Conservation (phyloP, 768 basidiomycete species). For the Suillus brevipes region DNA sequence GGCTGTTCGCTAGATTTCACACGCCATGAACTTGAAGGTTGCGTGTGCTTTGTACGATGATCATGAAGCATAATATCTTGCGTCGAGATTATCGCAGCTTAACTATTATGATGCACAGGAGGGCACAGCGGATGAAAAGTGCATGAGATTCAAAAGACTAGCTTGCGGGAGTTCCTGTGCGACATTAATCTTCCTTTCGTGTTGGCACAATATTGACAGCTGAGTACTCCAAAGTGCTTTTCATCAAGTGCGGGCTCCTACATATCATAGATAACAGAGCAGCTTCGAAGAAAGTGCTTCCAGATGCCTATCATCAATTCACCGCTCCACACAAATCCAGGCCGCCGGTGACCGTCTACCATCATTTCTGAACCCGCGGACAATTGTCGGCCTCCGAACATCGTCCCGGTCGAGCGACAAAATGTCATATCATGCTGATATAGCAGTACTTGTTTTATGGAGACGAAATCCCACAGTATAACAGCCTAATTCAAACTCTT, state of each 20-base stretch:
- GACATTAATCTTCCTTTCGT: neutral
- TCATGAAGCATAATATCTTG: neutral
- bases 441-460: neutral
- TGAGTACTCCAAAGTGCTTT: neutral
- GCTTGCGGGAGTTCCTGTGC: neutral
- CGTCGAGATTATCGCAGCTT: neutral
- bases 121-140: neutral
- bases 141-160: neutral
- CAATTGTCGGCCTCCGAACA: conserved; percentile 1
- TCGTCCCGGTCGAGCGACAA: neutral
- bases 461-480: neutral
- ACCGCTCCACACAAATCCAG: neutral
- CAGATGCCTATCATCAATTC: neutral
- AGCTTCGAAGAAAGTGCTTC: neutral
- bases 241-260: neutral
- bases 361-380: neutral
- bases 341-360: neutral
- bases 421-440: neutral
- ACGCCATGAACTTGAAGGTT: neutral
- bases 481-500: neutral
- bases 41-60: neutral
- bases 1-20: neutral
- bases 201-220: neutral
- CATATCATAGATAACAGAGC: neutral
- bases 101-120: neutral